Conservation (phyloP, 73 alveolate genomes). For the Symbiodinium natans region DNA sequence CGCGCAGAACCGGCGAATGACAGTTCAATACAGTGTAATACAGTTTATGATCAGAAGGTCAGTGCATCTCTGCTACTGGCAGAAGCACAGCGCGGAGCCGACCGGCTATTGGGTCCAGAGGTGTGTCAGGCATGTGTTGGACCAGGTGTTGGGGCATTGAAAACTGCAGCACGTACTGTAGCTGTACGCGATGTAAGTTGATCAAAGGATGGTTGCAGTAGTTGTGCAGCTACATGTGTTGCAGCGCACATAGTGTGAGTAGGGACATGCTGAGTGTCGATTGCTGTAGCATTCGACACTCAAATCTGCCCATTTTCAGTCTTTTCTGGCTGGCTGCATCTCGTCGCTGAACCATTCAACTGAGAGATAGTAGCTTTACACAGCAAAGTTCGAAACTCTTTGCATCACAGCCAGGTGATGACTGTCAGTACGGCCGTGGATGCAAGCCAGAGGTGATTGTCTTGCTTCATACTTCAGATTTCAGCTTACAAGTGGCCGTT, state of each 20-base stretch:
- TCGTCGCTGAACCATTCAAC: too few relatives aligned
- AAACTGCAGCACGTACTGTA: too few relatives aligned
- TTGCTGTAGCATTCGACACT: background rate
- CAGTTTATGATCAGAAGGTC: too few relatives aligned
- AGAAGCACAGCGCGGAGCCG: background rate
- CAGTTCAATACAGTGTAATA: too few relatives aligned
- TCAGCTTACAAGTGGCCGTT: background rate
- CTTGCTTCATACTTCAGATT: background rate
- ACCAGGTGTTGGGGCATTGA: too few relatives aligned
- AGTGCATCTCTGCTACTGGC: background rate
- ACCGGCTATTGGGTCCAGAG: slow-evolving; percentile 15
- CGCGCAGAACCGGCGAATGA: too few relatives aligned
- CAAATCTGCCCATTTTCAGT: too few relatives aligned
- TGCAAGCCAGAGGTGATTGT: background rate
- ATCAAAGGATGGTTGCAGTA: background rate
- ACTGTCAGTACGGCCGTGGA: background rate
- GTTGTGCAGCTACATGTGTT: background rate
- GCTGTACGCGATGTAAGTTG: too few relatives aligned
- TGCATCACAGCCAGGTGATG: background rate
- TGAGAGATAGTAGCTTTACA: too few relatives aligned
- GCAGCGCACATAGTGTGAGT: too few relatives aligned
- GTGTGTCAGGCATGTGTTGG: background rate
- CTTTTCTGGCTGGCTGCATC: too few relatives aligned
- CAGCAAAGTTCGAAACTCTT: too few relatives aligned
- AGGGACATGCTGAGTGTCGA: background rate